Percentiles rank a stretch among this genome's conserved stretches.
Conservation (phyloP, 75 land plant species). For the Chamaecyparis obtusa region DNA sequence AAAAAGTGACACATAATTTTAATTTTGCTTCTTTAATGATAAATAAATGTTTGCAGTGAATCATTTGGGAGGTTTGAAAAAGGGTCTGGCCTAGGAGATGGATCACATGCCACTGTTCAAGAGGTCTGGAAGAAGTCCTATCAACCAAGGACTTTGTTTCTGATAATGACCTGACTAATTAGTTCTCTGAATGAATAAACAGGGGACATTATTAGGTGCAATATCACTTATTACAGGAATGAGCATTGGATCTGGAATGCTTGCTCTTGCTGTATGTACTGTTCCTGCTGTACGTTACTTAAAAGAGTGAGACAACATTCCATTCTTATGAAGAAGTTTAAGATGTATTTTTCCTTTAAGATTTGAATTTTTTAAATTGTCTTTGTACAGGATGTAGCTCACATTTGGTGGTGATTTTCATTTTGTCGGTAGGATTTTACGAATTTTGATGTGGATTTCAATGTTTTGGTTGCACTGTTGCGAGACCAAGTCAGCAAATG, state of each 20-base stretch:
- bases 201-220: conserved; percentile 67
- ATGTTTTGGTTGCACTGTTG: too few relatives aligned
- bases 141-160: background rate
- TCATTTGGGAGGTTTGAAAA: background rate
- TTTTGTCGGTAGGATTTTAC: too few relatives aligned
- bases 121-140: background rate
- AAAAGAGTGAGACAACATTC: background rate
- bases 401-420: background rate
- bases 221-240: conserved; percentile 75
- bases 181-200: background rate
- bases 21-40: background rate
- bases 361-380: background rate
- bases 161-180: background rate
- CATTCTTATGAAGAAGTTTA: background rate
- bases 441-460: too few relatives aligned
- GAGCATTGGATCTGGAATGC: conserved; percentile 77
- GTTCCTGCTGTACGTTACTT: conserved; percentile 58
- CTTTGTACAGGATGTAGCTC: background rate
- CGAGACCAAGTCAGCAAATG: too few relatives aligned
- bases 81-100: background rate
- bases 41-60: background rate
- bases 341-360: background rate
- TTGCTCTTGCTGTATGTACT: conserved; percentile 71
- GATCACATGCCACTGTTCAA: background rate
- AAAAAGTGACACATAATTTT: background rate